Evolutionary conservation across 768 basidiomycete species (phyloP), one percentile per base, ranked within the genome.

Genomic region (Inosperma sp.): DNA sequence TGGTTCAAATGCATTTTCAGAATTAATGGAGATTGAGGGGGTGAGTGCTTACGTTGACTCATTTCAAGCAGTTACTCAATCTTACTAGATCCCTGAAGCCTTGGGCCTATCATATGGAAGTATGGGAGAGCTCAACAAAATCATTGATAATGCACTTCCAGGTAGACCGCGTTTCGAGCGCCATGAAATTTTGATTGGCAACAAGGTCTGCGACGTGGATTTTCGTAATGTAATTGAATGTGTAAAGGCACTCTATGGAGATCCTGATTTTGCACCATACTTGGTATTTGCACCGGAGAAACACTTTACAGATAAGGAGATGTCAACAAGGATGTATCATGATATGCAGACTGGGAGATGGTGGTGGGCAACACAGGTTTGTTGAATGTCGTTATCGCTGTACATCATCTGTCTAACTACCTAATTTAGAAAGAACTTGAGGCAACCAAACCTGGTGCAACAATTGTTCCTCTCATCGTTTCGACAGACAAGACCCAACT

Each of bases 321-420:
- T 73, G 70, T 0, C 35, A 49, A 23, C 76, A 74, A 75, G 75
- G 74, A 74, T 76, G n/a, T n/a, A n/a, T n/a, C n/a, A n/a, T n/a
- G n/a, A n/a, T n/a, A n/a, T n/a, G n/a, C n/a, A n/a, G n/a, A n/a
- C n/a, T n/a, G n/a, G n/a, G n/a, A n/a, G n/a, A n/a, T n/a, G n/a
- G n/a, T n/a, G n/a, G n/a, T n/a, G 74, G 74, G 21, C 35, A n/a
- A 65, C 65, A 2, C 73, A 76, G 63, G 74, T 72, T 55, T 12
- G 66, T 39, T 25, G 19, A 30, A 21, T 33, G 44, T 9, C 19
- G n/a, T 33, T 30, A 41, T 41, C 21, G 39, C n/a, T n/a, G n/a
- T n/a, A 19, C 27, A 17, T 41, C 13, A 21, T 33, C 9, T 9
- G 21, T 33, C 30, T 42, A 25, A 34, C 40, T 9, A 19, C 40